A percentile compares a stretch with the other conserved stretches of the same genome.
Conservation (phyloP, 2,329 filamentous ascomycete species). For the Volutella citrinella region DNA sequence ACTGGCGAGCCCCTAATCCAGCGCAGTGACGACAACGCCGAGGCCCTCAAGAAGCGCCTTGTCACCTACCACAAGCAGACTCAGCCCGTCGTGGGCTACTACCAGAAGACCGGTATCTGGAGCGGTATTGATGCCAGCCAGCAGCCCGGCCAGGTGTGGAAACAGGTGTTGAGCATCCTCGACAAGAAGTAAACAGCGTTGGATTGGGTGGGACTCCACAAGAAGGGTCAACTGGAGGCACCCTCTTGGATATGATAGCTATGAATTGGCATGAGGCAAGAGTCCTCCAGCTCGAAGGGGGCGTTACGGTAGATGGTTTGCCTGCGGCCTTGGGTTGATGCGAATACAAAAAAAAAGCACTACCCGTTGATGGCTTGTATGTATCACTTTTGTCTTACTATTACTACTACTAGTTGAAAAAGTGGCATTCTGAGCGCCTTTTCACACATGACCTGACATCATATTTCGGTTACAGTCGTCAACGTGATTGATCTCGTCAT, state of each 20-base stretch:
- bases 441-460: too few species aligned
- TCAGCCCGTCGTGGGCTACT: constrained; percentile 87
- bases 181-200: constrained; percentile 44
- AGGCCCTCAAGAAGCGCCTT: constrained; percentile 91
- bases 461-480: too few species aligned
- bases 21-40: constrained; percentile 95
- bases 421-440: too few species aligned
- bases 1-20: constrained; percentile 96
- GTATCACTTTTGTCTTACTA: constrained; percentile 24
- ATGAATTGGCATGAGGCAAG: constrained; percentile 19
- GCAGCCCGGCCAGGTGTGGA: constrained; percentile 94
- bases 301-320: constrained; percentile 27
- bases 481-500: too few species aligned
- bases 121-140: constrained; percentile 92
- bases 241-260: constrained; percentile 25
- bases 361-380: constrained; percentile 27
- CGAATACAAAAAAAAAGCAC: constrained; percentile 26
- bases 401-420: constrained; percentile 21
- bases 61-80: constrained; percentile 94
- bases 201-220: constrained; percentile 19
- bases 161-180: constrained; percentile 83
- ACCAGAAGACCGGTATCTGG: constrained; percentile 98
- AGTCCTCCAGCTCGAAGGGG: constrained; percentile 22
- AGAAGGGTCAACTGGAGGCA: neutral
- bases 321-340: constrained; percentile 21